These are phyloP conservation scores for Paraphysoderma sedebokerense DNA, from an alignment of 371 early-diverging fungal genomes.

Conservation along the genomic window DNA sequence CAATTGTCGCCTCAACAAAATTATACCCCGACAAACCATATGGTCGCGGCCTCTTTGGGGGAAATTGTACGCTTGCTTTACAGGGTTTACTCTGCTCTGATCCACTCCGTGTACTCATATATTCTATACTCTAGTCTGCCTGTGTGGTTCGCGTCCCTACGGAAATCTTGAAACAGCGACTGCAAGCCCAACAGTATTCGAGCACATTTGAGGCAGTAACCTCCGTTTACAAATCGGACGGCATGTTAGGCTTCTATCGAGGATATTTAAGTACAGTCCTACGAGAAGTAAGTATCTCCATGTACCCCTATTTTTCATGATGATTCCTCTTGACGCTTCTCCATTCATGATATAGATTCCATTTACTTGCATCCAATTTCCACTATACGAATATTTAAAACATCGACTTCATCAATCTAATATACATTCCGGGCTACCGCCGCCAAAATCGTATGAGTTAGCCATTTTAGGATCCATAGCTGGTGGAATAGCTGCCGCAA, in stretches of 20 bases:
- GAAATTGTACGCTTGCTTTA: constrained; percentile 50
- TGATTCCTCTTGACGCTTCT: neutral
- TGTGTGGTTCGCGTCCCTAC: constrained; percentile 88
- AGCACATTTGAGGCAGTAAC: constrained; percentile 37
- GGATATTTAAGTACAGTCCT: constrained; percentile 82
- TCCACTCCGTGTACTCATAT: neutral
- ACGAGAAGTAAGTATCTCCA: constrained; percentile 50
- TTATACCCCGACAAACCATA: constrained; percentile 51
- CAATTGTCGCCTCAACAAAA: constrained; percentile 16
- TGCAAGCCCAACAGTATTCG: constrained; percentile 73
- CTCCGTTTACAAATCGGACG: constrained; percentile 45
- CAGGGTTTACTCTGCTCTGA: neutral
- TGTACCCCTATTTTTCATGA: neutral
- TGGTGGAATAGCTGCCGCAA: constrained; percentile 26
- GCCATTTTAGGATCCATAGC: constrained; percentile 74
- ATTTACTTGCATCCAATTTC: constrained; percentile 90
- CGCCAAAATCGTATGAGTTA: constrained; percentile 57
- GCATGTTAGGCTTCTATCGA: constrained; percentile 72
- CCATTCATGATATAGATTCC: constrained; percentile 44
- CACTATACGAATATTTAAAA: constrained; percentile 83
- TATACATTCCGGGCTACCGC: no score
- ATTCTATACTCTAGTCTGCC: constrained; percentile 36
- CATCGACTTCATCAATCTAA: no score
- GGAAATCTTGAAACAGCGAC: constrained; percentile 85
- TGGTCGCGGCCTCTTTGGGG: constrained; percentile 77